Evolutionary conservation across 805 yeast species (phyloP), one percentile per base, ranked within the genome.

Genomic region (Ogataea parapolymorpha): DNA sequence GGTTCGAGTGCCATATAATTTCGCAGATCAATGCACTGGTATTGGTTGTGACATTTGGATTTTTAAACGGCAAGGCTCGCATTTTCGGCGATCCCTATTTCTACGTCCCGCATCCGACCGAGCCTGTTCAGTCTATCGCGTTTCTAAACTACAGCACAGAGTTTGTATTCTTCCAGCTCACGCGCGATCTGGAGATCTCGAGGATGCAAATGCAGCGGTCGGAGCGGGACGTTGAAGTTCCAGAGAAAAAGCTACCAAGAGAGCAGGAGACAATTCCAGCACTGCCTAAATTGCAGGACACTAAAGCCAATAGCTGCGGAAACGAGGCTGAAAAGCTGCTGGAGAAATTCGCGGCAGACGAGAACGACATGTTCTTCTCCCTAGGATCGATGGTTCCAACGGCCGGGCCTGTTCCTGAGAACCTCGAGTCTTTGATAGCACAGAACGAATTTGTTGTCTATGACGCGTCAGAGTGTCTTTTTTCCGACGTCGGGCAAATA

Each of bases 31-130:
- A 51, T 5, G 57, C 57, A 2, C 41, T 67, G n/a, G 51, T 56
- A 4, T 55, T 61, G 23, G 54, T 52, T 9, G 45, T 62, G 17
- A 61, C 65, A 12, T 54, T 70, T 35, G 63, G 59, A 5, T 20
- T 56, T 13, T 36, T 37, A 6, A 46, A 48, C 2, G 37, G 40
- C 1, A 60, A 32, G 5, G 42, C 51, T 3, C 34, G 41, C 11
- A 24, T 59, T 2, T 20, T 54, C 2, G 53, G 53, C 27, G 35
- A 45, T 20, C 63, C 66, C 1, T 54, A 58, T 31, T 49, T 48
- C 27, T 42, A 54, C 22, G 35, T 49, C 9, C 49, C 58, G 1
- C 58, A 55, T 33, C 57, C 58, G 3, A 16, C 38, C 9, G 17
- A 31, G 32, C 49, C 56, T 6, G 27, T 51, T 7, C 50, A 53